Base-by-base conservation (phyloP, 1,284 basidiomycete species). In the Ganoderma sinense region DNA sequence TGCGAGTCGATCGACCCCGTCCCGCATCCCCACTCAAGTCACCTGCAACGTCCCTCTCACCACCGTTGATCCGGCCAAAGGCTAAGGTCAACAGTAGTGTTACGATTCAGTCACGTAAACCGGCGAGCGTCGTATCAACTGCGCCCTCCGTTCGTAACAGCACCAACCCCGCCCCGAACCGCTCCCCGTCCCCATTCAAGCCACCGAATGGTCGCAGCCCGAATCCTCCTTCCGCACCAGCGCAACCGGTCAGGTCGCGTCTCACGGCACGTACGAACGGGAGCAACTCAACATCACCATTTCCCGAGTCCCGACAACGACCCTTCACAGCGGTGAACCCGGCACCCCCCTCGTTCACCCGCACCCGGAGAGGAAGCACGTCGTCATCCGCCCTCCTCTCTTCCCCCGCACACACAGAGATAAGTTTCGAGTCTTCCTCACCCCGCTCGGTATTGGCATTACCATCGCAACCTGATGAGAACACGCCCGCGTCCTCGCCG, bases 21-120 rank as follows among this genome's bases (percentile, higher is more conserved):
- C 86, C 88, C 5, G 75, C 79, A 20, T 89, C 89, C 5, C 91
- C 91, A 33, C 78, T 82, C 68, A 91, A 90, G 74, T 73, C 73
- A 70, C 79, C 81, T 3, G 74, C 81, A 2, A 74, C 81, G 26
- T 80, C 82, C 23, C 75, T 81, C 41, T 80, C 84, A 4, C 78
- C 81, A 14, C 77, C 79, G 31, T 72, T 78, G 7, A 56, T 73
- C 36, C 80, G 86, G 68, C 88, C 88, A 10, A 90, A 84, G 75
- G 89, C 88, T 63, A 92, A 89, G 78, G 83, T 92, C 40, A 91
- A 88, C 74, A 85, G 81, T 69, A 87, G 83, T 74, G 89, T 88
- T 60, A 85, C 83, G 41, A 76, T 83, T 7, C 75, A 80, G 33
- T 58, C 76, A 8, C 85, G 87, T 62, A 90, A 86, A 77, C 68